Conservation (phyloP, 305 asterid genomes). For the Fraxinus latifolia region DNA sequence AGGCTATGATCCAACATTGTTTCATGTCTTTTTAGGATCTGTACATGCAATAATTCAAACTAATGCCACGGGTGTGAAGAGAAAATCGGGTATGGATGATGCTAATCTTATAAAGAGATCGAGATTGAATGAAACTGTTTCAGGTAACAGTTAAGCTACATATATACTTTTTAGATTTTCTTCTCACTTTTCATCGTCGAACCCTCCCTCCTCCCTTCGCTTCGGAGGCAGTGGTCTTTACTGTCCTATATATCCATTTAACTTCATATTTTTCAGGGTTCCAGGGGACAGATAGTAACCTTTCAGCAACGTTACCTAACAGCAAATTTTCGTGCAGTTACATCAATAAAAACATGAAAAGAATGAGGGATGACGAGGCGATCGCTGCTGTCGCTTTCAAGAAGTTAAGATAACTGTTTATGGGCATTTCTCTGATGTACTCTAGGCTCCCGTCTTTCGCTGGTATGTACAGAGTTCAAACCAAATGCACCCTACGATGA, state of each 20-base stretch:
- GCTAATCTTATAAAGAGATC: constrained; percentile 37
- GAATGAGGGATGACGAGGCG: constrained; percentile 48
- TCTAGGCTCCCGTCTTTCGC: neutral
- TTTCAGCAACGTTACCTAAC: neutral
- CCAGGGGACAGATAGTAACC: neutral
- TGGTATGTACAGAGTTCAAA: neutral
- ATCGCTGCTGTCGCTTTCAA: constrained; percentile 36
- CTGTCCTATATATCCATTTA: neutral
- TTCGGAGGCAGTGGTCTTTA: neutral
- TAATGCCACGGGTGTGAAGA: constrained; percentile 34
- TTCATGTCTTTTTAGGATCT: constrained; percentile 20
- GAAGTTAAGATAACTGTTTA: constrained; percentile 37
- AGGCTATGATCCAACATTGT: neutral
- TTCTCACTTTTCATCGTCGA: neutral
- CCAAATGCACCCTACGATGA: neutral
- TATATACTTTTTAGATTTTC: too few species aligned
- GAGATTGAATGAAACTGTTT: constrained; percentile 33
- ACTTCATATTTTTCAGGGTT: constrained; percentile 29
- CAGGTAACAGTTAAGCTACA: constrained; percentile 34
- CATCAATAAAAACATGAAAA: constrained; percentile 32
- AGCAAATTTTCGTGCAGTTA: constrained; percentile 33
- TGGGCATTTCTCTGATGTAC: neutral
- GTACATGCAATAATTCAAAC: constrained; percentile 12
- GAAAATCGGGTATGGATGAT: constrained; percentile 42
- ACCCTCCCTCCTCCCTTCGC: neutral